These are phyloP conservation scores for Iris macrosiphon DNA, from an alignment of 106 monocot genomes.

Conservation along the genomic window DNA sequence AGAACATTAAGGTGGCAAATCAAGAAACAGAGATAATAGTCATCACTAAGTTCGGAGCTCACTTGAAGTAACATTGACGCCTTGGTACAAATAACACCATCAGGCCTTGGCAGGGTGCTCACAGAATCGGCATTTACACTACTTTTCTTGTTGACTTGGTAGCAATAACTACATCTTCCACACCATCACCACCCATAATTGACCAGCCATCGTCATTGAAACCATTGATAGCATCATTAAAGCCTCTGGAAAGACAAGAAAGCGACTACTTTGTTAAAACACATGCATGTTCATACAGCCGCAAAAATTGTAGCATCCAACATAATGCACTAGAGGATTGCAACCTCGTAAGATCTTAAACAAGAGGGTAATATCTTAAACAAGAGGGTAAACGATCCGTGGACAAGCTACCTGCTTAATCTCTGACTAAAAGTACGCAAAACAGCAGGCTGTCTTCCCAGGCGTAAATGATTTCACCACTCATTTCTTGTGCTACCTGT, in stretches of 20 bases:
- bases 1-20: not conserved
- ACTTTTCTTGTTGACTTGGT: conserved; percentile 42
- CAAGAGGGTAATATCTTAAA: too few relatives aligned
- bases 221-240: conserved; percentile 94
- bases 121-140: conserved; percentile 18
- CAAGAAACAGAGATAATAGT: not conserved
- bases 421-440: conserved; percentile 82
- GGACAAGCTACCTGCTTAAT: conserved; percentile 61
- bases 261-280: not conserved
- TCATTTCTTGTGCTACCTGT: conserved; percentile 83
- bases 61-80: conserved; percentile 96
- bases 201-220: conserved; percentile 95
- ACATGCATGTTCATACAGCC: too few relatives aligned
- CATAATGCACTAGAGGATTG: too few relatives aligned
- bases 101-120: conserved; percentile 22
- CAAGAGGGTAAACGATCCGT: too few relatives aligned
- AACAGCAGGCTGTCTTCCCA: conserved; percentile 85
- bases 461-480: conserved; percentile 65
- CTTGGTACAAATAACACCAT: conserved; percentile 84
- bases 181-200: conserved; percentile 60
- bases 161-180: conserved; percentile 71
- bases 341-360: too few relatives aligned
- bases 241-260: conserved; percentile 46
- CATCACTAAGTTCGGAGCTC: not conserved
- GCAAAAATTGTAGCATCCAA: too few relatives aligned